phyloP scores from a whole-genome alignment of 192 early-diverging fungal genomes.

The Diversispora epigaea region DNA sequence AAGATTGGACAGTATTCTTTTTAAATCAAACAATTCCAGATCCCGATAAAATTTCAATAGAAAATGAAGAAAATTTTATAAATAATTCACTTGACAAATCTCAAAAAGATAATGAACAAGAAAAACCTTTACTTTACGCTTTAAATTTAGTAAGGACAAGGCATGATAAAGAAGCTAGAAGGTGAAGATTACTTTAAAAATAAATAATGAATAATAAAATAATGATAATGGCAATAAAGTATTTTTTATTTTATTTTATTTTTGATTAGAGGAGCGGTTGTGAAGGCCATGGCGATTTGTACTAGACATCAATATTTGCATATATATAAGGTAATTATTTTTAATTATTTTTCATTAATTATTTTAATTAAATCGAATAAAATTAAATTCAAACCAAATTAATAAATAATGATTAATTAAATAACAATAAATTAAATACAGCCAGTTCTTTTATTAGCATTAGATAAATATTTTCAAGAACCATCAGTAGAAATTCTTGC shows the following conservation, averaged over 20 bases:
- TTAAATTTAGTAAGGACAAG: slow-evolving; percentile 89
- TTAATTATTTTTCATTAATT: background rate
- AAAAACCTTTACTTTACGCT: slow-evolving; percentile 81
- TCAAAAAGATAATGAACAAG: slow-evolving; percentile 35
- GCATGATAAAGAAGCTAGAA: slow-evolving; percentile 77
- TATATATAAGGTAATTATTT: slow-evolving; percentile 68
- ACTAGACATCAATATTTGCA: slow-evolving; percentile 88
- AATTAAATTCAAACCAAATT: too few relatives aligned
- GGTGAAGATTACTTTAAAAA: slow-evolving; percentile 35
- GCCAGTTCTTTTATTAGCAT: slow-evolving; percentile 84
- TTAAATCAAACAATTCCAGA: slow-evolving; percentile 72
- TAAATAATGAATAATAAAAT: background rate
- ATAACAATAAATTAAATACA: slow-evolving; percentile 36
- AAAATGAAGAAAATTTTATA: too few relatives aligned
- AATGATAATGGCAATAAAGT: too few relatives aligned
- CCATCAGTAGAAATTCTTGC: slow-evolving; percentile 73
- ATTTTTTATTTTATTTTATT: background rate
- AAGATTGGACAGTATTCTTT: slow-evolving; percentile 94
- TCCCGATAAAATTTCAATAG: slow-evolving; percentile 42
- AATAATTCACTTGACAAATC: background rate
- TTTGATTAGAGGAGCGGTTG: slow-evolving; percentile 72
- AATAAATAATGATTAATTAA: background rate
- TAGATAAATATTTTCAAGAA: slow-evolving; percentile 87
- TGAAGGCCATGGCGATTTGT: slow-evolving; percentile 94
- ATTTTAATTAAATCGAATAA: too few relatives aligned